Evolutionary conservation across 2,329 filamentous ascomycete genomes (phyloP).

Genomic region (Endothia cerciana): DNA sequence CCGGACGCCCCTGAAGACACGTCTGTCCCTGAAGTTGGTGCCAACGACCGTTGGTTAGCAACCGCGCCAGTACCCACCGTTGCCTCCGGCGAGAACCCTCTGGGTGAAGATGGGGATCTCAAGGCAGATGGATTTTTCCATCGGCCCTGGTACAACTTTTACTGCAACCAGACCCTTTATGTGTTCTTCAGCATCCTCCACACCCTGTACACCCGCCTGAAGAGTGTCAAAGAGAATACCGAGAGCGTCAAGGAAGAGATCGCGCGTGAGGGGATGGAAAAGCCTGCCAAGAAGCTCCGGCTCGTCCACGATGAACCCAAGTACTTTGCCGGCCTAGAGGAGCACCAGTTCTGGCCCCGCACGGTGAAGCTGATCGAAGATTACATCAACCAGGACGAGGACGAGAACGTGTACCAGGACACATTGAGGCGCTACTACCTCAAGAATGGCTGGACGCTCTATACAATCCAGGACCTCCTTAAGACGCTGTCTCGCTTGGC

Average conservation of each 20-base stretch:
- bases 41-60: conserved; percentile 68
- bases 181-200: conserved; percentile 95
- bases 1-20: conserved; percentile 62
- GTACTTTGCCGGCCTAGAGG: conserved; percentile 71
- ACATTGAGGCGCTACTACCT: conserved; percentile 90
- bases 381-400: conserved; percentile 75
- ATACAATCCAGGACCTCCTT: conserved; percentile 88
- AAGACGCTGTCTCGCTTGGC: conserved; percentile 80
- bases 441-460: conserved; percentile 88
- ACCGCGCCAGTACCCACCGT: conserved; percentile 61
- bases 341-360: conserved; percentile 80
- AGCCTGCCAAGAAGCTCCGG: conserved; percentile 82
- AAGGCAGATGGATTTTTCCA: conserved; percentile 81
- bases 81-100: conserved; percentile 56
- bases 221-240: conserved; percentile 81
- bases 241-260: conserved; percentile 75
- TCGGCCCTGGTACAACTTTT: conserved; percentile 84
- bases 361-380: conserved; percentile 86
- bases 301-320: conserved; percentile 79
- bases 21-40: conserved; percentile 60
- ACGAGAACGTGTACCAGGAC: conserved; percentile 85
- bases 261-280: conserved; percentile 70
- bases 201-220: conserved; percentile 82
- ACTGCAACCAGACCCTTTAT: conserved; percentile 87
- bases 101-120: conserved; percentile 63